Base-by-base conservation (phyloP, 192 early-diverging fungal species). In the Phlyctochytrium arcticum region DNA sequence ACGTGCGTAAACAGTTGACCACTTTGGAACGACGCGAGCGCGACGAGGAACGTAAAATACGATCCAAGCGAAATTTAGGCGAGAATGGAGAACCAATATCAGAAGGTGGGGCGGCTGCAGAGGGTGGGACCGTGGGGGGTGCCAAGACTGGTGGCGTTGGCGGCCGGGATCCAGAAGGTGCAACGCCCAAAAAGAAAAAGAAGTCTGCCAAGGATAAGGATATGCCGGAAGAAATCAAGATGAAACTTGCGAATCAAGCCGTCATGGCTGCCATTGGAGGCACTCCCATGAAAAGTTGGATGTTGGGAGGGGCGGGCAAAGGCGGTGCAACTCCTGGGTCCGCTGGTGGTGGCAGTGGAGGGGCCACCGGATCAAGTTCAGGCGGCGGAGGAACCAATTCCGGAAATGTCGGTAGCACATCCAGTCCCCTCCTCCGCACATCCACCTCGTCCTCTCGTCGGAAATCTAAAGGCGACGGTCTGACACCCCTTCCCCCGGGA, bases 171-270 rank as follows among this genome's bases (percentile, higher is more conserved):
- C 32, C 29, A 17, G 50, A 53, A n/a, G 61, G 61, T 23, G 32
- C 21, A 6, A 31, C 27, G 7, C 42, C 44, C 17, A 55, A 57
- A 23, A 66, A 66, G 31, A 46, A 49, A 5, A 66, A 66, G 47
- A 48, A 47, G 31, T 3, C 9, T 23, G 30, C 29, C 50, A 53
- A 53, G 30, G 50, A 53, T 4, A 55, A 57, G 54, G 64, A 66
- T 27, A 21, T 66, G 53, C 64, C 64, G 5, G 64, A 66, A 24
- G 51, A 66, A 17, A 57, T 66, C 21, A 46, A 49, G 21, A 35
- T 66, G 21, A 30, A 57, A 29, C 64, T 26, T n/a, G 64, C 64
- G 23, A 66, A 66, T 36, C 48, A 54, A 31, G 64, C 64, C 4
- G 24, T 66, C 9, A 19, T 49, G 23, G 29, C 31, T 5, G 51